Percentiles rank a stretch among this genome's conserved stretches.
Evolutionary conservation across 1,284 basidiomycete species (phyloP).

Genomic region (Coniophora puteana): DNA sequence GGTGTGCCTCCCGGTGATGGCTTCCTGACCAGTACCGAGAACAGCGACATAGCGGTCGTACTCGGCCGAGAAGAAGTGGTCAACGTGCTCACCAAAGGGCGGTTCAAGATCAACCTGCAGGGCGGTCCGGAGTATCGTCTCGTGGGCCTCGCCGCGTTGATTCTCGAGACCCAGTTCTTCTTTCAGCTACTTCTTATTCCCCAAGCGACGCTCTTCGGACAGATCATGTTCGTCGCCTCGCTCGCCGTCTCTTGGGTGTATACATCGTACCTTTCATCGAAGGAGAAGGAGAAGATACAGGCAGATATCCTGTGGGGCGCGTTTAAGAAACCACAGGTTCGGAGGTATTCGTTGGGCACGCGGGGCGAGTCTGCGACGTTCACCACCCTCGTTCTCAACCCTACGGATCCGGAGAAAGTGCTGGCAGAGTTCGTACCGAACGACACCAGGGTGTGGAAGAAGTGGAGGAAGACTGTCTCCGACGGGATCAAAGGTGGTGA

Average conservation of each 20-base stretch:
- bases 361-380: conserved; percentile 9
- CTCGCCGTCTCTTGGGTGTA: conserved; percentile 23
- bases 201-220: conserved; percentile 22
- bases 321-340: neutral
- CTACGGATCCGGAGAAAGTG: conserved; percentile 17
- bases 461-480: conserved; percentile 16
- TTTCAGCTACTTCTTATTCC: conserved; percentile 26
- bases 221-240: conserved; percentile 25
- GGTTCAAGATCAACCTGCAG: conserved; percentile 18
- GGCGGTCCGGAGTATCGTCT: conserved; percentile 5
- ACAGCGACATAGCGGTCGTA: conserved; percentile 19
- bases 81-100: conserved; percentile 23
- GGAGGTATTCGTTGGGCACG: conserved; percentile 7
- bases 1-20: conserved; percentile 23
- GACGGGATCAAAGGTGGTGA: too few relatives aligned
- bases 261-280: conserved; percentile 21
- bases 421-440: conserved; percentile 26
- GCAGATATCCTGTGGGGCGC: conserved; percentile 5
- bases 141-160: conserved; percentile 18
- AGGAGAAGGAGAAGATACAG: conserved; percentile 24
- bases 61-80: conserved; percentile 22
- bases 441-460: conserved; percentile 27
- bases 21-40: conserved; percentile 11
- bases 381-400: conserved; percentile 4
- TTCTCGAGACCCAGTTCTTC: conserved; percentile 22